Conservation (phyloP, 2,329 filamentous ascomycete genomes). For the Claviceps sp. region DNA sequence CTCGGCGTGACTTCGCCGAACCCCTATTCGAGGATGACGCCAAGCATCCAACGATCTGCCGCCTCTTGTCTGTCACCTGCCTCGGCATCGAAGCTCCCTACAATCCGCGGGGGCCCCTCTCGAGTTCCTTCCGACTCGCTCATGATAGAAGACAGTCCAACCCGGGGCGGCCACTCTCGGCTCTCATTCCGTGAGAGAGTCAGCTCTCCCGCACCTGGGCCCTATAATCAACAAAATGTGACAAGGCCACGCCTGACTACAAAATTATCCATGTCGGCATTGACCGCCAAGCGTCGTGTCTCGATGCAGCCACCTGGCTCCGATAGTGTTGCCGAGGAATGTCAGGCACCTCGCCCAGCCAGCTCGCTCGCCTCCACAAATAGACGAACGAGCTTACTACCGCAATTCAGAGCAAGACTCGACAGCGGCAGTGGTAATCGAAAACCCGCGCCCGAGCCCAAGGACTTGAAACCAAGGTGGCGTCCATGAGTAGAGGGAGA, state of each 20-base stretch:
- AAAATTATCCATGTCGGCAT: constrained; percentile 29
- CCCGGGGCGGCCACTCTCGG: constrained; percentile 28
- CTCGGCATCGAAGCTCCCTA: constrained; percentile 34
- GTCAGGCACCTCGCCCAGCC: constrained; percentile 31
- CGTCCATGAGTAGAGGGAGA: constrained; percentile 16
- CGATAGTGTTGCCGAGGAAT: constrained; percentile 16
- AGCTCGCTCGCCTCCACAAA: constrained; percentile 40
- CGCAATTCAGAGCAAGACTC: constrained; percentile 27
- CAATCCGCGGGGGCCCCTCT: constrained; percentile 32
- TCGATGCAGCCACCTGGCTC: constrained; percentile 37
- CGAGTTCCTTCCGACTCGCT: constrained; percentile 36
- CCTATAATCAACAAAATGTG: constrained; percentile 32
- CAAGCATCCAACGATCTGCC: constrained; percentile 25
- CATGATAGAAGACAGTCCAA: constrained; percentile 30
- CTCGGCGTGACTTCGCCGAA: constrained; percentile 51
- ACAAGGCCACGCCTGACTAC: constrained; percentile 30
- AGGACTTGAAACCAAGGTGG: constrained; percentile 37
- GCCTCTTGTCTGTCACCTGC: constrained; percentile 28
- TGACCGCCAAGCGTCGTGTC: constrained; percentile 32
- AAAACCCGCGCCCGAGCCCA: constrained; percentile 22
- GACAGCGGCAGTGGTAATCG: constrained; percentile 28
- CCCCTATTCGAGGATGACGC: constrained; percentile 35
- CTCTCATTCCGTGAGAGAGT: constrained; percentile 42
- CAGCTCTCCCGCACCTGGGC: constrained; percentile 33
- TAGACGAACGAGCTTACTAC: constrained; percentile 41